Evolutionary conservation across 192 early-diverging fungal species (phyloP), one percentile per base, ranked within the genome.

Genomic region (Pilobolus umbonatus): DNA sequence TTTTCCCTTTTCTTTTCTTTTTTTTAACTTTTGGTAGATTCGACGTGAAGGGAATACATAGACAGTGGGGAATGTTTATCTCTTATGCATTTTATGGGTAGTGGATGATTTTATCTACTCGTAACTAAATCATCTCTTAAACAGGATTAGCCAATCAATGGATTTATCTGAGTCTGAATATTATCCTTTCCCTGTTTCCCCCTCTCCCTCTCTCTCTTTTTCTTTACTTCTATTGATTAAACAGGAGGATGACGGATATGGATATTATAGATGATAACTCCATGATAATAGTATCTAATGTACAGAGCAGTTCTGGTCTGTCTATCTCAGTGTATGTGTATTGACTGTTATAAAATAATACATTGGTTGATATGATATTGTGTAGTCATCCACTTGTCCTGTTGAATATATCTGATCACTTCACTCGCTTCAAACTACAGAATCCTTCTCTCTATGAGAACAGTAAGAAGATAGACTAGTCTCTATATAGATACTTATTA

Each of bases 361-460:
- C n/a, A n/a, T n/a, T 11, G 1, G 22, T 11, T 17, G 7, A 11
- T 21, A 15, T 42, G n/a, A 14, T n/a, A 21, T n/a, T 51, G 29
- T n/a, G 12, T 26, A 92, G 90, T 19, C 92, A 94, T 74, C 89
- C 92, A 5, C 78, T 94, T 53, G 89, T 89, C n/a, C 74, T 94
- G 52, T 71, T 92, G 34, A 94, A 94, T 46, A 85, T 92, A 48
- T 91, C 91, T 5, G 92, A 94, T 65, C 92, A 94, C 57, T 91
- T 78, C 69, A 92, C 86, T 28, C 76, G 92, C 21, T 78, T 73
- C 5, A 80, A 77, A 34, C 62, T 88, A 57, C 90, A 92, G 60
- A 73, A 73, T 19, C 68, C 66, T 5, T 30, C 26, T 15, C 32
- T 52, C 39, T 36, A 52, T 48, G 54, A 46, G 12, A 64, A 46